A percentile compares a stretch with the other conserved stretches of the same genome.
These are phyloP conservation scores for Pachysolen tannophilus DNA, from an alignment of 805 yeast genomes.

Conservation along the genomic window DNA sequence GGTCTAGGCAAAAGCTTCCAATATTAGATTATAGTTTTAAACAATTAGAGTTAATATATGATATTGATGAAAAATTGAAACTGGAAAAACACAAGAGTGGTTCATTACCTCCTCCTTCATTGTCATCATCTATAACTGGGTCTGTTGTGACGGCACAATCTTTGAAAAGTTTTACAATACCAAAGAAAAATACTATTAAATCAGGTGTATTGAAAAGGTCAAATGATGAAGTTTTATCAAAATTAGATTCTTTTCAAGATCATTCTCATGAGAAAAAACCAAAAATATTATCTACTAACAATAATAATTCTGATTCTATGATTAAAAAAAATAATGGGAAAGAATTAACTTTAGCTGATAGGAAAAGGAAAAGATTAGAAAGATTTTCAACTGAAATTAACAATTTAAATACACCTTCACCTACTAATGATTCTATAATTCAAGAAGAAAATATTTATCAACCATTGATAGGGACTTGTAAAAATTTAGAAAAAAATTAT, in stretches of 20 bases:
- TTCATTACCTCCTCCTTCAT: conserved; percentile 1
- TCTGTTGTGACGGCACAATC: conserved; percentile 1
- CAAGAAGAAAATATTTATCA: conserved; percentile 6
- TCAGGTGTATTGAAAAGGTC: background rate
- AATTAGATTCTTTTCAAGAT: background rate
- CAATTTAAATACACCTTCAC: conserved; percentile 13
- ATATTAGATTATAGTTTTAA: conserved; percentile 19
- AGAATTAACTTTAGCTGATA: conserved; percentile 7
- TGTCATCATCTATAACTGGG: conserved; percentile 1
- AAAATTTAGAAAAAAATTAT: conserved; percentile 66
- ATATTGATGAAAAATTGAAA: conserved; percentile 5
- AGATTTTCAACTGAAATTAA: conserved; percentile 43
- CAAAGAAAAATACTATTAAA: too few relatives aligned
- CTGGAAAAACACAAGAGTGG: background rate
- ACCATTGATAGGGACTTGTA: conserved; percentile 53
- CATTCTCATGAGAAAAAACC: background rate
- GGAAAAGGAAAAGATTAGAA: conserved; percentile 27
- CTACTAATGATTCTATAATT: conserved; percentile 4
- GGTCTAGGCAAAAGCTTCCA: conserved; percentile 47
- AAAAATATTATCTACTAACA: background rate
- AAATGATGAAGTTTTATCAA: background rate
- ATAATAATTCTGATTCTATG: background rate
- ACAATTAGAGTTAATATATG: conserved; percentile 6
- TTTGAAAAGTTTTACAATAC: too few relatives aligned
- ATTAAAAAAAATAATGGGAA: background rate